Conservation (phyloP, 2,329 filamentous ascomycete genomes). For the Trichocomaceae sp. region DNA sequence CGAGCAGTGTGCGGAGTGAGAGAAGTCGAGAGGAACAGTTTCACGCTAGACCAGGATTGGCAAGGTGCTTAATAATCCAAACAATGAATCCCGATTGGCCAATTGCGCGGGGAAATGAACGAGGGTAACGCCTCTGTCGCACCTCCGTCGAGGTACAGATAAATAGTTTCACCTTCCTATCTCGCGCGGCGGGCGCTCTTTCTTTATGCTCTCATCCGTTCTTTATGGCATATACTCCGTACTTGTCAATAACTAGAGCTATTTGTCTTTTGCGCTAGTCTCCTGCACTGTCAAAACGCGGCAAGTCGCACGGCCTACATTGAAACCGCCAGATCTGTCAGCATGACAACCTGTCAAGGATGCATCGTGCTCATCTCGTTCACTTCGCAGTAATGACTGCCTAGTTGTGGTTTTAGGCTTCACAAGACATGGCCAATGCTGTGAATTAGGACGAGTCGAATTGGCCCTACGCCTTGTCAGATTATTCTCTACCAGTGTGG, state of each 20-base stretch:
- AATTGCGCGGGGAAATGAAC: neutral
- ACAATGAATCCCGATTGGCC: neutral
- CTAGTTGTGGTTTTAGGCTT: neutral
- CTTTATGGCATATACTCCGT: neutral
- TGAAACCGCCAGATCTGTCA: neutral
- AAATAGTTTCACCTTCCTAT: neutral
- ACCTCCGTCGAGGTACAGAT: neutral
- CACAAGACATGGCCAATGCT: neutral
- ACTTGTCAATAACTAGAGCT: neutral
- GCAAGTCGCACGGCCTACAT: neutral
- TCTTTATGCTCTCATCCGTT: neutral
- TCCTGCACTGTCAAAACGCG: neutral
- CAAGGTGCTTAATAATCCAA: neutral
- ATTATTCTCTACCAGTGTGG: neutral
- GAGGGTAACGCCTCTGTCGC: neutral
- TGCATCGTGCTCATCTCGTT: neutral
- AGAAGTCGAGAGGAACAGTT: neutral
- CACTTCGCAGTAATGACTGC: neutral
- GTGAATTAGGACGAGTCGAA: neutral
- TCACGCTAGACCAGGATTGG: neutral
- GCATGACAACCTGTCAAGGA: neutral
- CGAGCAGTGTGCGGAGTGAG: neutral
- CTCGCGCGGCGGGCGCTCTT: neutral
- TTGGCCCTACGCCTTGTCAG: neutral
- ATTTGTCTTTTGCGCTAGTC: neutral